Conservation (phyloP, 495 filamentous ascomycete species). For the Echria macrotheca region DNA sequence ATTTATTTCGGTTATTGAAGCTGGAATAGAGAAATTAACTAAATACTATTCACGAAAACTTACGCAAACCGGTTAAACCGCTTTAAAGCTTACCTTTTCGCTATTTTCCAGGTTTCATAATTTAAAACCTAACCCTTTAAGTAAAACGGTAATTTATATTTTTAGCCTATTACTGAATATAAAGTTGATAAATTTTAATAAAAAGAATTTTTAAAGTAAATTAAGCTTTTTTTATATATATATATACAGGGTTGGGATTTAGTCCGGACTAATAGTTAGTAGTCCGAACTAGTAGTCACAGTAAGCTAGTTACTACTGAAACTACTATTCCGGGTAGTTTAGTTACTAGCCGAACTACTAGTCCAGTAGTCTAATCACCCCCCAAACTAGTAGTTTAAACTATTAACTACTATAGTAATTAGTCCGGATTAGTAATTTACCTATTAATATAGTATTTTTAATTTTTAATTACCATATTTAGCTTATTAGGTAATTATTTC, state of each 20-base stretch:
- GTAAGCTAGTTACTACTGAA: background rate
- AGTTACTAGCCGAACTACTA: too few species aligned
- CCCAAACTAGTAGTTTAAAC: too few species aligned
- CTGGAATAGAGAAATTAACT: background rate
- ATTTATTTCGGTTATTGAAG: background rate
- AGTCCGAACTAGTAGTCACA: background rate
- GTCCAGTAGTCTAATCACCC: too few species aligned
- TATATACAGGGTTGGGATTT: too few species aligned
- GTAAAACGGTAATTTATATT: background rate
- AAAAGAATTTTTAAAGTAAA: background rate
- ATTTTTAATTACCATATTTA: too few species aligned
- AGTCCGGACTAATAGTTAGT: too few species aligned
- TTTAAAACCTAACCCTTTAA: too few species aligned
- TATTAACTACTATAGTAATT: background rate
- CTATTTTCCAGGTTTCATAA: background rate
- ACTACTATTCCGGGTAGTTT: background rate
- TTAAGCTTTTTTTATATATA: background rate
- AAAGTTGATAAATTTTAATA: background rate
- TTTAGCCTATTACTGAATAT: background rate
- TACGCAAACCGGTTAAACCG: background rate
- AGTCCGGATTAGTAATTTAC: too few species aligned
- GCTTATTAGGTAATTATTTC: too few species aligned
- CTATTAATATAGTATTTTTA: too few species aligned
- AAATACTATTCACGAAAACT: background rate
- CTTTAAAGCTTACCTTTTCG: background rate